These are phyloP conservation scores for Ustilago nuda DNA, from an alignment of 1,284 basidiomycete genomes.

Conservation along the genomic window DNA sequence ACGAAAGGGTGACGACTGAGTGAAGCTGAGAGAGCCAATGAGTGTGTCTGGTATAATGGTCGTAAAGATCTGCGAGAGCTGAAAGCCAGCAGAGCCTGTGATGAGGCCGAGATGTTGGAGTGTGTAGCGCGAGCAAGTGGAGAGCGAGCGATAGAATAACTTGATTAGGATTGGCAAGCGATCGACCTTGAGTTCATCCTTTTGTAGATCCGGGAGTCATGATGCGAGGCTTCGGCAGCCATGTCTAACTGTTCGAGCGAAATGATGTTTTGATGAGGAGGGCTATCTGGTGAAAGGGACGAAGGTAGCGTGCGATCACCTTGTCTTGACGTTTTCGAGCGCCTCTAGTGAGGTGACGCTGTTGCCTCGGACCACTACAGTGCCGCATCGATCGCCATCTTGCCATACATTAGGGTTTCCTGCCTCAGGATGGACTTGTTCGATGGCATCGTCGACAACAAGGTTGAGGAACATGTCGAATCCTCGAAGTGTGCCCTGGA, in stretches of 20 bases:
- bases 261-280: neutral
- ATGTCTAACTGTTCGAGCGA: neutral
- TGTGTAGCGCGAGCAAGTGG: neutral
- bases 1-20: neutral
- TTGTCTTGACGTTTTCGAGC: constrained; percentile 62
- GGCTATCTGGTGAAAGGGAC: neutral
- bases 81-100: neutral
- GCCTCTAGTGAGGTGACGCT: constrained; percentile 68
- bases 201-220: neutral
- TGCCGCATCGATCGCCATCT: constrained; percentile 62
- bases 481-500: constrained; percentile 93
- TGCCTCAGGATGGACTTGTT: constrained; percentile 79
- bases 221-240: neutral
- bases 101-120: neutral
- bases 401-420: constrained; percentile 56
- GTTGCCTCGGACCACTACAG: constrained; percentile 67
- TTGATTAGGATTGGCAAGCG: neutral
- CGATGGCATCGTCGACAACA: constrained; percentile 92
- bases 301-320: constrained; percentile 15
- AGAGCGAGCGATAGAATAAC: neutral
- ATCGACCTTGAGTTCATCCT: neutral
- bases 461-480: constrained; percentile 99
- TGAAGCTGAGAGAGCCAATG: neutral
- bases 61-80: neutral
- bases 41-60: neutral